Percentiles rank a stretch among this genome's conserved stretches.
phyloP scores from a whole-genome alignment of 768 basidiomycete genomes.

The Gloeophyllum trabeum region DNA sequence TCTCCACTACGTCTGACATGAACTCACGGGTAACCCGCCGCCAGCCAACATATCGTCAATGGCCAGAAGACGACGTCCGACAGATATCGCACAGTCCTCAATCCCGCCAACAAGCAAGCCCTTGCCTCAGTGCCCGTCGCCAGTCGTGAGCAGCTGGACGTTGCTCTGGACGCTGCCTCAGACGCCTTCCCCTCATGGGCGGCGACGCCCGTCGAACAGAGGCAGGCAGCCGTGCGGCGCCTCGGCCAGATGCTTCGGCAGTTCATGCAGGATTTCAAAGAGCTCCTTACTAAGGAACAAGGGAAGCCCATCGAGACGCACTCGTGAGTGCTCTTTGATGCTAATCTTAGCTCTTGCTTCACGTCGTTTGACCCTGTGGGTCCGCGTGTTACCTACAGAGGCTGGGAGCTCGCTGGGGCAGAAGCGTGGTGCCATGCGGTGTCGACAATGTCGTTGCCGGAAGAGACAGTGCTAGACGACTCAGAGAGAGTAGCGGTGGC shows the following conservation, averaged over 20 bases:
- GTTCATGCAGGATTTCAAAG: background rate
- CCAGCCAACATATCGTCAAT: conserved; percentile 7
- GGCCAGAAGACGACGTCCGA: conserved; percentile 3
- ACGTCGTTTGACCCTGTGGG: background rate
- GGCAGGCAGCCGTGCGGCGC: conserved; percentile 1
- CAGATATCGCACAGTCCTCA: background rate
- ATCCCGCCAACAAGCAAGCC: conserved; percentile 5
- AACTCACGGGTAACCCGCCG: no score
- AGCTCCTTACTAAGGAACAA: conserved; percentile 4
- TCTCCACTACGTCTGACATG: no score
- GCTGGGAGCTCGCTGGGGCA: background rate
- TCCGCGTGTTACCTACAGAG: no score
- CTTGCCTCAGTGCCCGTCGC: conserved; percentile 5
- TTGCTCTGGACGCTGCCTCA: conserved; percentile 4
- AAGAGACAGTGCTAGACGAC: conserved; percentile 1
- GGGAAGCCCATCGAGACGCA: conserved; percentile 3
- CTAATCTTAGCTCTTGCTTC: background rate
- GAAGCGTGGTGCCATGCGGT: background rate
- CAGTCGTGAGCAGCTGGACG: conserved; percentile 5
- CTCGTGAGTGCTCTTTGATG: conserved; percentile 3
- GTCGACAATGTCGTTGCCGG: conserved; percentile 1
- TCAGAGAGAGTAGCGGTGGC: conserved; percentile 1
- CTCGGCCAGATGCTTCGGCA: conserved; percentile 3
- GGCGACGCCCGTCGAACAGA: conserved; percentile 3
- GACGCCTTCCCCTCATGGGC: conserved; percentile 5